These are phyloP conservation scores for Marasmius fiardii DNA, from an alignment of 1,284 basidiomycete species.

Conservation along the genomic window DNA sequence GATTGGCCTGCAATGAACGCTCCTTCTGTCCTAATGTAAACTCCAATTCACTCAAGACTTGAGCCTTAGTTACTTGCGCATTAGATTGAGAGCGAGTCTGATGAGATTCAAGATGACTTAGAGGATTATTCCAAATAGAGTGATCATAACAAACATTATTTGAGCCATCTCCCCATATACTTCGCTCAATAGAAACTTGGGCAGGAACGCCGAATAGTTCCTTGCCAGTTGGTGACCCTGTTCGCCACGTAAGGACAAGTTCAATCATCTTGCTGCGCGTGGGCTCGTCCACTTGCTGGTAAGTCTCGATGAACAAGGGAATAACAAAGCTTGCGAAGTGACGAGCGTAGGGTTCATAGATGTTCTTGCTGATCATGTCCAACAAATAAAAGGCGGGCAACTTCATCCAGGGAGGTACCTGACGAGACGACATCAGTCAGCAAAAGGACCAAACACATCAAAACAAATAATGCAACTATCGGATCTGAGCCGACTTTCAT, in stretches of 20 bases:
- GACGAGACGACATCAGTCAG: constrained; percentile 53
- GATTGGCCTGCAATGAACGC: constrained; percentile 59
- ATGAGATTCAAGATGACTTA: neutral
- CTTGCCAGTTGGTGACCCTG: constrained; percentile 72
- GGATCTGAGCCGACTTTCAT: constrained; percentile 1
- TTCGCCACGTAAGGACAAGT: constrained; percentile 91
- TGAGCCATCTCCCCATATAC: constrained; percentile 64
- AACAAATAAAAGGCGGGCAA: constrained; percentile 93
- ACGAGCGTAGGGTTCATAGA: constrained; percentile 85
- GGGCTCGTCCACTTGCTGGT: constrained; percentile 76
- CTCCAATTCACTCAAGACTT: constrained; percentile 79
- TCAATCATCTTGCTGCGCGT: constrained; percentile 95
- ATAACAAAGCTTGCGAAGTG: constrained; percentile 77
- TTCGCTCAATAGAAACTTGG: constrained; percentile 74
- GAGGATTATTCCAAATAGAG: neutral
- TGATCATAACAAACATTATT: constrained; percentile 30
- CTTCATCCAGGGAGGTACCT: constrained; percentile 93
- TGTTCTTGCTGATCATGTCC: constrained; percentile 96
- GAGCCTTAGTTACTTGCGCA: constrained; percentile 58
- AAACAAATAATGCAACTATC: constrained; percentile 10
- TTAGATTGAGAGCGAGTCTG: constrained; percentile 19
- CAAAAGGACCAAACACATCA: constrained; percentile 24
- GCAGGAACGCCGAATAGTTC: constrained; percentile 79
- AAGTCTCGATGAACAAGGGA: constrained; percentile 80
- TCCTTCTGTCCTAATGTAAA: constrained; percentile 76